Evolutionary conservation across 1,139 yeast species (phyloP), one percentile per base, ranked within the genome.

Genomic region (Yueomyces sp.): DNA sequence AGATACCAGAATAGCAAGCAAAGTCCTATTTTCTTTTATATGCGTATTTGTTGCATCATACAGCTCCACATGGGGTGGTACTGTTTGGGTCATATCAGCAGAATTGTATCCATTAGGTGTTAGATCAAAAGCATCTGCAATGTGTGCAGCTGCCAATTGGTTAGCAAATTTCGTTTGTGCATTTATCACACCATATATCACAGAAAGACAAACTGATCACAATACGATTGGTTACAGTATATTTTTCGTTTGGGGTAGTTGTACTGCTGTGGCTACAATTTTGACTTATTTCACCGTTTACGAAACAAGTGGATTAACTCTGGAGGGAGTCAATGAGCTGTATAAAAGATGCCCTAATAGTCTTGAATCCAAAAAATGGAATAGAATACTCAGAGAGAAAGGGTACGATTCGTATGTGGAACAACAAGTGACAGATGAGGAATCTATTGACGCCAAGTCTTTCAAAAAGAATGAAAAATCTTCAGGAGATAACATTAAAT

Each of bases 51-150:
- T 86, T 51, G 81, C 82, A 64, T 77, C 78, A 59, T 85, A 84
- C 61, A 91, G 95, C 35, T 73, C 82, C 35, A 79, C 94, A 3
- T 85, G 95, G 95, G 96, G 93, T 45, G 94, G 95, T 50, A 79
- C 81, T 49, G 84, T 80, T 39, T 85, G 78, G 75, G 82, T 81
- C 44, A 76, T 83, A 53, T 75, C 80, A 42, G 81, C 93, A 36
- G 95, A 85, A 65, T 69, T 82, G 39, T 85, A 78, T 65, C 89
- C 95, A 42, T 69, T 83, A 51, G 77, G 91, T 55, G 77, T 83
- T 49, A 75, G 91, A 66, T 76, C 89, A 33, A 80, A 81, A 67
- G 85, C 86, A 46, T 81, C 84, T 69, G 79, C 89, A 39, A 66
- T 84, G 43, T 80, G 91, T 43, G 77, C 83, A 28, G 85, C 85